A percentile compares a stretch with the other conserved stretches of the same genome.
Evolutionary conservation across 805 yeast species (phyloP).

Genomic region (Hanseniaspora vineae): DNA sequence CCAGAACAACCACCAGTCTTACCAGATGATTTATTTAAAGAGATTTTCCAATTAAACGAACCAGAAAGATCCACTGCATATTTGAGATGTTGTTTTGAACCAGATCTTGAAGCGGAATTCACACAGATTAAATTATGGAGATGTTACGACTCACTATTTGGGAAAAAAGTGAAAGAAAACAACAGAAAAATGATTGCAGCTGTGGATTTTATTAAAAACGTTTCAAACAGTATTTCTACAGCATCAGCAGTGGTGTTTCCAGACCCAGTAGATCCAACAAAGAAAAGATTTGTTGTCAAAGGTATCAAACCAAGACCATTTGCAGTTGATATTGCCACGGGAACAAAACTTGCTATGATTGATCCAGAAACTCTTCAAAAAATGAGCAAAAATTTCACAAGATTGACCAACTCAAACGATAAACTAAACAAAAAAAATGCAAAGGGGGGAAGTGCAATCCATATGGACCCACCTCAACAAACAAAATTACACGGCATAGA

Average conservation of each 20-base stretch:
- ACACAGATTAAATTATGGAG: conserved; percentile 95
- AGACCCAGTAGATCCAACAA: conserved; percentile 39
- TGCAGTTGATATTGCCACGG: conserved; percentile 37
- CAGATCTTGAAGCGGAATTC: conserved; percentile 66
- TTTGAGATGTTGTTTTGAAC: conserved; percentile 86
- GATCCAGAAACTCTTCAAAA: conserved; percentile 5
- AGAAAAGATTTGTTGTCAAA: conserved; percentile 77
- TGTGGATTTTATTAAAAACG: conserved; percentile 92
- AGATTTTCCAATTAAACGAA: conserved; percentile 56
- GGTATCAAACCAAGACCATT: conserved; percentile 80
- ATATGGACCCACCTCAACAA: conserved; percentile 14
- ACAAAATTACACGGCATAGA: conserved; percentile 14
- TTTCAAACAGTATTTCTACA: conserved; percentile 72
- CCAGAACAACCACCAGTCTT: conserved; percentile 58
- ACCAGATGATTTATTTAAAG: conserved; percentile 39
- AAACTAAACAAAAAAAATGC: background rate
- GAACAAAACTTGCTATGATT: conserved; percentile 28
- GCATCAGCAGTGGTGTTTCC: conserved; percentile 89
- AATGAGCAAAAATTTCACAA: background rate
- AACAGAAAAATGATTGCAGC: conserved; percentile 69
- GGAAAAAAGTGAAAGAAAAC: conserved; percentile 38
- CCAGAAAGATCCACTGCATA: conserved; percentile 88
- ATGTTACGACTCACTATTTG: conserved; percentile 80
- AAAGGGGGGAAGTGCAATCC: background rate
- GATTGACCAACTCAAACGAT: background rate